phyloP scores from a whole-genome alignment of 768 basidiomycete genomes.

The Candolleomyces eurysporus region DNA sequence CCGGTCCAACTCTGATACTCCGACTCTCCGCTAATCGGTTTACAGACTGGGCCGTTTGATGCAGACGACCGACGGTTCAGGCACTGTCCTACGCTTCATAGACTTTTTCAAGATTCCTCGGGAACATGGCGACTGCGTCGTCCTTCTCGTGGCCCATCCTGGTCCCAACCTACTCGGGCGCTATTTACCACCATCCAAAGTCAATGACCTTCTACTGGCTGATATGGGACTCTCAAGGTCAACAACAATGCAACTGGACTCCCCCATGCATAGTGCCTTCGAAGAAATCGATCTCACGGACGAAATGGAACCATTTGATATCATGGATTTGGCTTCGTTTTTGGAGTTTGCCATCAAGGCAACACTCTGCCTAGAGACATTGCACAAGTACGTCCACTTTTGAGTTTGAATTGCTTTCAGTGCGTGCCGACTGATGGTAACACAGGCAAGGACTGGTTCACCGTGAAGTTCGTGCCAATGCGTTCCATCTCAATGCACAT shows the following conservation, averaged over 20 bases:
- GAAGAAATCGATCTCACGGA: constrained; percentile 47
- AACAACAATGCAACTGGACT: constrained; percentile 44
- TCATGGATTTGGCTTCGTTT: constrained; percentile 77
- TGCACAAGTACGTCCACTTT: constrained; percentile 49
- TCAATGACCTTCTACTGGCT: constrained; percentile 65
- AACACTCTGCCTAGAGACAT: constrained; percentile 64
- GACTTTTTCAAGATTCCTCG: constrained; percentile 69
- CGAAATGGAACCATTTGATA: constrained; percentile 58
- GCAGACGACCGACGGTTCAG: constrained; percentile 47
- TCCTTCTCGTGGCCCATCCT: constrained; percentile 69
- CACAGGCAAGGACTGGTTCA: constrained; percentile 57
- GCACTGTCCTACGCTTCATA: constrained; percentile 54
- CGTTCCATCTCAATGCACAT: constrained; percentile 70
- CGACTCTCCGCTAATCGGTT: not conserved
- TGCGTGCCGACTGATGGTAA: constrained; percentile 7
- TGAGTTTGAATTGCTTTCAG: not conserved
- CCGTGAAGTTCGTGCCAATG: constrained; percentile 76
- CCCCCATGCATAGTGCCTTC: constrained; percentile 41
- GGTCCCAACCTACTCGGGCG: constrained; percentile 67
- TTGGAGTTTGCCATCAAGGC: constrained; percentile 80
- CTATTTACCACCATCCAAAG: constrained; percentile 65
- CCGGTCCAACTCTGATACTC: not conserved
- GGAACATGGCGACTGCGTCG: constrained; percentile 63
- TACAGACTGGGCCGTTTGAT: constrained; percentile 52
- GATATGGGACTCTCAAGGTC: constrained; percentile 46